These are phyloP conservation scores for Populus ilicifolia DNA, from an alignment of 345 rosid genomes.

Conservation along the genomic window DNA sequence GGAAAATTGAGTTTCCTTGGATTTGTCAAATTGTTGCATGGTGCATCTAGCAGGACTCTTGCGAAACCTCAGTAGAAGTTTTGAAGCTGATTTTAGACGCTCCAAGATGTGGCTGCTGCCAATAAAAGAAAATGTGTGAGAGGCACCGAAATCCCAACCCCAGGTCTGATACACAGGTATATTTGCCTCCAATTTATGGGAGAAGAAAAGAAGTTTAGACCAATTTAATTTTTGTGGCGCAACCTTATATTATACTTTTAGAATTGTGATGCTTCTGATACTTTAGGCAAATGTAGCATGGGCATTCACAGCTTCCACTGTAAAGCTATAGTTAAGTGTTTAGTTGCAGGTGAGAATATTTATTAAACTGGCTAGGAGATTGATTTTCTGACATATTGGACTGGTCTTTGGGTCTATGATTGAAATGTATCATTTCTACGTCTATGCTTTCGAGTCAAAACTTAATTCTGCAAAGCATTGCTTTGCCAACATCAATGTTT, in stretches of 20 bases:
- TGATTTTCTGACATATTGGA: slow-evolving; percentile 26
- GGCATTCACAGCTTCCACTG: slow-evolving; percentile 31
- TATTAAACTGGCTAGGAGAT: slow-evolving; percentile 23
- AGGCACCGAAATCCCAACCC: not conserved
- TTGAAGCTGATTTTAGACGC: not conserved
- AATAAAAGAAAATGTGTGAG: not conserved
- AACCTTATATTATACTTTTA: not conserved
- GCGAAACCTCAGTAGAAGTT: slow-evolving; percentile 19
- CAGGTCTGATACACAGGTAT: not conserved
- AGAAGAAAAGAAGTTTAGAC: not conserved
- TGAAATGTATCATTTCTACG: slow-evolving; percentile 21
- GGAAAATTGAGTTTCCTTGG: slow-evolving; percentile 52
- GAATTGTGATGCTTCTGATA: not conserved
- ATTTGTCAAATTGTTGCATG: slow-evolving; percentile 81
- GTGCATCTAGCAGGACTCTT: slow-evolving; percentile 59
- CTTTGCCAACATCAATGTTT: not conserved
- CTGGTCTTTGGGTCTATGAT: slow-evolving; percentile 12
- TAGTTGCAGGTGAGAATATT: slow-evolving; percentile 31
- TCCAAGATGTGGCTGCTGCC: not conserved
- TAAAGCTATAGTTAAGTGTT: slow-evolving; percentile 39
- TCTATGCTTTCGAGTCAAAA: slow-evolving; percentile 1
- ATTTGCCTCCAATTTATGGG: not conserved
- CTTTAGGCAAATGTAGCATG: slow-evolving; percentile 5
- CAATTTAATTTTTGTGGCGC: slow-evolving; percentile 4
- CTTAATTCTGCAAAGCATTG: not conserved